Evolutionary conservation across 768 basidiomycete species (phyloP), one percentile per base, ranked within the genome.

Genomic region (Tremella mesenterica): DNA sequence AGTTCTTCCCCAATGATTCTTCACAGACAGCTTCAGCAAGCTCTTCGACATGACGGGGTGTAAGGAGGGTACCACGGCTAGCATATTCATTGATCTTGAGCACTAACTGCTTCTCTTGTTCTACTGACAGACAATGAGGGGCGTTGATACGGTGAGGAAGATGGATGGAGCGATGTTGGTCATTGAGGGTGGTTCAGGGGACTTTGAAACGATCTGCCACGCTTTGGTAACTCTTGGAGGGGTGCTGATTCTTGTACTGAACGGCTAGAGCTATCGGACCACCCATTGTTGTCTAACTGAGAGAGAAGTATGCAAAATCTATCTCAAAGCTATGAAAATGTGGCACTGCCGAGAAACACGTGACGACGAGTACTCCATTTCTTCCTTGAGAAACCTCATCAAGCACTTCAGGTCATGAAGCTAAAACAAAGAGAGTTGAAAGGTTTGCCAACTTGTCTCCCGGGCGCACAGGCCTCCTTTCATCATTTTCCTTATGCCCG

Each of bases 1-100:
- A 57, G 44, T 57, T 53, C 34, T 7, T 45, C 6, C 51, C 56
- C 3, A 57, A 4, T 1, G 6, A 16, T 2, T n/a, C 4, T 6
- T 28, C 50, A 16, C 14, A 25, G 2, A 56, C 4, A n/a, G 12
- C 28, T 9, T 36, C 38, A 26, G 56, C 56, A 2, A 53, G 26
- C 29, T 53, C 51, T 6, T 21, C 34, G n/a, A 57, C 36, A 18
- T 53, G 50, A n/a, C 46, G 45, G 34, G 51, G 56, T 7, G 36
- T 48, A 13, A 57, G 29, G 8, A 53, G 47, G n/a, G 56, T 57
- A 5, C 52, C 52, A 31, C 43, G 38, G 14, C 20, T 20, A 27
- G 56, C 56, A 53, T 48, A 49, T 3, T 48, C 45, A 25, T 52
- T 53, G 41, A 53, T 49, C 29, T 27, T 46, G 5, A 7, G 26